Conservation (phyloP, 768 basidiomycete species). For the Lactarius deliciosus region DNA sequence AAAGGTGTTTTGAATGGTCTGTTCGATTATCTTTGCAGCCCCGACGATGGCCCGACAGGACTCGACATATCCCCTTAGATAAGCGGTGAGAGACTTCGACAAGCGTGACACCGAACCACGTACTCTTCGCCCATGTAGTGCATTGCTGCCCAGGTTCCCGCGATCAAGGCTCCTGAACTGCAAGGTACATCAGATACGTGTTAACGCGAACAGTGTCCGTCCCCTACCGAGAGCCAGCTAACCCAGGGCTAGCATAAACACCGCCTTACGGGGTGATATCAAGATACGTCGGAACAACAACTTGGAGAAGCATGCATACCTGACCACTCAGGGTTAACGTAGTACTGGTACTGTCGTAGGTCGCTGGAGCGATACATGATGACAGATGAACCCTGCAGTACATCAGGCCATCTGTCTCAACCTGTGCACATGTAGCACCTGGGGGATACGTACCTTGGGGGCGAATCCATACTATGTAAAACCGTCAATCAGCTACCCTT, state of each 20-base stretch:
- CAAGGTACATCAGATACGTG: not conserved
- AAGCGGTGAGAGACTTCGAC: slow-evolving; percentile 7
- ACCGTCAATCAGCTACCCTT: slow-evolving; percentile 21
- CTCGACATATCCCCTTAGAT: slow-evolving; percentile 73
- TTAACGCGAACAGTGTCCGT: not conserved
- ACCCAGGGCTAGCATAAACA: slow-evolving; percentile 85
- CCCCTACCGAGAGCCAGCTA: slow-evolving; percentile 84
- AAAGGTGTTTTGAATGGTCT: slow-evolving; percentile 62
- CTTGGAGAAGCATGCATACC: slow-evolving; percentile 44
- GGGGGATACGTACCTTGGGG: slow-evolving; percentile 61
- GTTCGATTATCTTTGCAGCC: slow-evolving; percentile 67
- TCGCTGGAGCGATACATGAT: slow-evolving; percentile 88
- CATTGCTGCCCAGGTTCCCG: slow-evolving; percentile 96
- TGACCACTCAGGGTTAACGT: slow-evolving; percentile 76
- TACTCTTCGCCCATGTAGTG: slow-evolving; percentile 88
- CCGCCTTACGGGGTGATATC: slow-evolving; percentile 53
- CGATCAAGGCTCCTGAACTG: slow-evolving; percentile 89
- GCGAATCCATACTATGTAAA: slow-evolving; percentile 80
- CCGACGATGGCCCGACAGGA: slow-evolving; percentile 84
- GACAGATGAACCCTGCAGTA: slow-evolving; percentile 76
- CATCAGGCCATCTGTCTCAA: slow-evolving; percentile 4
- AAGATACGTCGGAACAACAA: slow-evolving; percentile 25
- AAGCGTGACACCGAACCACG: slow-evolving; percentile 33
- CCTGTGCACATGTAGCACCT: not conserved
- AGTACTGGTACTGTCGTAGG: slow-evolving; percentile 82